Conservation (phyloP, 768 basidiomycete genomes). For the Amanita muscaria region DNA sequence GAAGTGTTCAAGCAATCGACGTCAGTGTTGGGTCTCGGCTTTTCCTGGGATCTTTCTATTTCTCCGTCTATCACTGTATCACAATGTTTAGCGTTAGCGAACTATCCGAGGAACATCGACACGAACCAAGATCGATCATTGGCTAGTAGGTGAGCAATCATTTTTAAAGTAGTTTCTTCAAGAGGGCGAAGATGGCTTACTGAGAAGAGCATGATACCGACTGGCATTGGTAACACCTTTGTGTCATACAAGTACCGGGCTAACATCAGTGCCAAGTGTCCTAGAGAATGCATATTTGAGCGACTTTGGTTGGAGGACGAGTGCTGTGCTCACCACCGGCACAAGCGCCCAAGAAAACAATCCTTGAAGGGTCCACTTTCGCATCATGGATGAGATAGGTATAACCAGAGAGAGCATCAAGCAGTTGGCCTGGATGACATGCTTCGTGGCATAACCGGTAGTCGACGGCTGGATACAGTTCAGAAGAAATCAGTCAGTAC, state of each 20-base stretch:
- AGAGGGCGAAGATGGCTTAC: slow-evolving; percentile 8
- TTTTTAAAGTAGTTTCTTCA: too few species aligned
- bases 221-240: slow-evolving; percentile 15
- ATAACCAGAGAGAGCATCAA: slow-evolving; percentile 45
- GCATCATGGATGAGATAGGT: slow-evolving; percentile 34
- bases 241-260: slow-evolving; percentile 10
- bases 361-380: slow-evolving; percentile 30
- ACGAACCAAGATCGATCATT: slow-evolving; percentile 15
- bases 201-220: slow-evolving; percentile 15
- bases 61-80: slow-evolving; percentile 12
- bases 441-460: slow-evolving; percentile 17
- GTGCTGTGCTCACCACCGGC: slow-evolving; percentile 30
- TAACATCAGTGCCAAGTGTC: slow-evolving; percentile 9
- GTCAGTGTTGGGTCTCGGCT: slow-evolving; percentile 11
- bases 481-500: background rate
- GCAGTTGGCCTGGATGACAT: slow-evolving; percentile 35
- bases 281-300: slow-evolving; percentile 11
- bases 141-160: slow-evolving; percentile 9
- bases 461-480: slow-evolving; percentile 12
- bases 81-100: too few species aligned
- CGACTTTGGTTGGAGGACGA: background rate
- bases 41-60: slow-evolving; percentile 5
- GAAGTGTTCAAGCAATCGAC: slow-evolving; percentile 14
- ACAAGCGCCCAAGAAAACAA: slow-evolving; percentile 43
- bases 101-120: background rate